Conservation (phyloP, 2,329 filamentous ascomycete genomes). For the Fusarium odoratissimum region DNA sequence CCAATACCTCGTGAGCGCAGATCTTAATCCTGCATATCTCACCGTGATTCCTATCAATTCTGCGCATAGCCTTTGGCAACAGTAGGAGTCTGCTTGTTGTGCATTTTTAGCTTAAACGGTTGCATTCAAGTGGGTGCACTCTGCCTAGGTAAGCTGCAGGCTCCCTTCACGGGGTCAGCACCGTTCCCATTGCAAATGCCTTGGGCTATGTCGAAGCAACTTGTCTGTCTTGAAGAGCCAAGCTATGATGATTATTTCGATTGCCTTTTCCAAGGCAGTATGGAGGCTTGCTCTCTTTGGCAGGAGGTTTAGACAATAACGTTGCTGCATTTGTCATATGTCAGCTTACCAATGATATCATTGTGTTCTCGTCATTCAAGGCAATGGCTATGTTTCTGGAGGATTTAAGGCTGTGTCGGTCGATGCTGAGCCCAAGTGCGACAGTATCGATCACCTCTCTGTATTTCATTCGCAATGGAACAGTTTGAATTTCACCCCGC, state of each 20-base stretch:
- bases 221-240: background rate
- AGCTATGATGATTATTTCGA: background rate
- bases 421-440: background rate
- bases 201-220: background rate
- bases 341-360: slow-evolving; percentile 29
- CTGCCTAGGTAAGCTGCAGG: slow-evolving; percentile 7
- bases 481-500: slow-evolving; percentile 46
- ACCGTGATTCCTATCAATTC: slow-evolving; percentile 11
- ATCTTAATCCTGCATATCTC: slow-evolving; percentile 28
- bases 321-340: slow-evolving; percentile 25
- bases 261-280: background rate
- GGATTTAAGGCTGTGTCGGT: slow-evolving; percentile 11
- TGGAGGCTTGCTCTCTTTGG: background rate
- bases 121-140: slow-evolving; percentile 7
- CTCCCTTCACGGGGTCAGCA: slow-evolving; percentile 1
- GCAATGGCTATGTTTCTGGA: background rate
- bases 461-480: slow-evolving; percentile 34
- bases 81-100: background rate
- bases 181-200: background rate
- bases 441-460: background rate
- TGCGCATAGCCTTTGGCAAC: background rate
- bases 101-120: slow-evolving; percentile 2
- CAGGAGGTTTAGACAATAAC: background rate
- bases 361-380: background rate
- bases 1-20: slow-evolving; percentile 22